These are phyloP conservation scores for Tolypocladium tropicale DNA, from an alignment of 2,329 filamentous ascomycete genomes.

Conservation along the genomic window DNA sequence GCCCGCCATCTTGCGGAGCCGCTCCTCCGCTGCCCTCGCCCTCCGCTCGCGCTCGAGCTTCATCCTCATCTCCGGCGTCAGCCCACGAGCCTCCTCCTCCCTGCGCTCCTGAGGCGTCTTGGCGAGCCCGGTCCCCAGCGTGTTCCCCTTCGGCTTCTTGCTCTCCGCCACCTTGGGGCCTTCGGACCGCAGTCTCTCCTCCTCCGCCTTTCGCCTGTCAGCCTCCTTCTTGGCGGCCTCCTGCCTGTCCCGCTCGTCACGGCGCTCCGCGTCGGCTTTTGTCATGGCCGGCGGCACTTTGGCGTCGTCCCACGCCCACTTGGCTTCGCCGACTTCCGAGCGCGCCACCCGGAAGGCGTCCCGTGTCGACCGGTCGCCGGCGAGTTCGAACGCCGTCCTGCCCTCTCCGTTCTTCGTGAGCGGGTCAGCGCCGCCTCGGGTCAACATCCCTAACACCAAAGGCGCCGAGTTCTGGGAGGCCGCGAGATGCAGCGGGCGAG, in stretches of 20 bases:
- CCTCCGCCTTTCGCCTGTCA: conserved; percentile 61
- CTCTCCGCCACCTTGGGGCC: conserved; percentile 44
- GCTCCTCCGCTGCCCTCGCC: conserved; percentile 84
- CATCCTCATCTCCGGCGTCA: conserved; percentile 81
- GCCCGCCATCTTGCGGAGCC: conserved; percentile 53
- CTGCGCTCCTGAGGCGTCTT: conserved; percentile 74
- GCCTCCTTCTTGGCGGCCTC: conserved; percentile 59
- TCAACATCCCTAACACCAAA: conserved; percentile 66
- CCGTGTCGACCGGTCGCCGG: conserved; percentile 74
- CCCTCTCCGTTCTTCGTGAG: conserved; percentile 60
- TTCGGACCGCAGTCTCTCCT: conserved; percentile 60
- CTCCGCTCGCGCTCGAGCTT: conserved; percentile 79
- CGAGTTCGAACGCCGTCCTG: conserved; percentile 79
- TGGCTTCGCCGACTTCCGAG: conserved; percentile 64
- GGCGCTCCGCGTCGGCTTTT: conserved; percentile 58
- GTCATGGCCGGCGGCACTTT: conserved; percentile 63
- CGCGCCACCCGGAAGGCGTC: conserved; percentile 89
- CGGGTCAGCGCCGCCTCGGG: conserved; percentile 67
- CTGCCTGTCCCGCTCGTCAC: conserved; percentile 59
- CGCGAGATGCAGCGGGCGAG: conserved; percentile 77
- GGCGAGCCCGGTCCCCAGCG: conserved; percentile 40
- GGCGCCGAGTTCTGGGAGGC: conserved; percentile 70
- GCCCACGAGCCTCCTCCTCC: conserved; percentile 72
- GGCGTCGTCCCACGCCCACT: conserved; percentile 70
- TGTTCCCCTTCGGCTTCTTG: conserved; percentile 41